phyloP scores from a whole-genome alignment of 768 basidiomycete genomes.

The Leucocoprinus leucothites region DNA sequence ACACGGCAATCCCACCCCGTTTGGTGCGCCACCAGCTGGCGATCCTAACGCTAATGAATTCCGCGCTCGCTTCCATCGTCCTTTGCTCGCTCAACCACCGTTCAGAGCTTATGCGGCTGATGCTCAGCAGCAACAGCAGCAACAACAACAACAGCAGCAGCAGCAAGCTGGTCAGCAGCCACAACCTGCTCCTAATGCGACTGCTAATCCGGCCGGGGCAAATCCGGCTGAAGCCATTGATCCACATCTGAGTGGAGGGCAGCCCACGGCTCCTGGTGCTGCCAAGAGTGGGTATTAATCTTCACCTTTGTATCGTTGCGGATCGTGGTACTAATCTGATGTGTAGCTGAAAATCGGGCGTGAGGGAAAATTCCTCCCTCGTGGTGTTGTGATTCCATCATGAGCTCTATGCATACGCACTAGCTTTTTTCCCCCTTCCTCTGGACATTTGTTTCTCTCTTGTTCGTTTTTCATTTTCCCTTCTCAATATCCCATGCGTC shows the following conservation, averaged over 20 bases:
- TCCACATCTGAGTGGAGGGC: slow-evolving; percentile 13
- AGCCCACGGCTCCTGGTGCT: slow-evolving; percentile 12
- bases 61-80: slow-evolving; percentile 11
- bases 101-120: slow-evolving; percentile 11
- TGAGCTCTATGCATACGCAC: slow-evolving; percentile 8
- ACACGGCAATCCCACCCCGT: slow-evolving; percentile 15
- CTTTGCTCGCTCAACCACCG: slow-evolving; percentile 15
- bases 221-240: slow-evolving; percentile 17
- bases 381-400: no score
- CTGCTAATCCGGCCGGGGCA: slow-evolving; percentile 7
- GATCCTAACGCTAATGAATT: slow-evolving; percentile 12
- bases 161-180: no score
- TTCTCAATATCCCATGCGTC: no score
- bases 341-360: slow-evolving; percentile 3
- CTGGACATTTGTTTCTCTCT: no score
- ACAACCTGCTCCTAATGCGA: not conserved
- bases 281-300: slow-evolving; percentile 9
- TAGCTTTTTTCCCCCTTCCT: slow-evolving; percentile 6
- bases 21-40: slow-evolving; percentile 9
- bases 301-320: not conserved
- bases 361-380: slow-evolving; percentile 5
- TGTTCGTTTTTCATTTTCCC: no score
- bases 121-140: slow-evolving; percentile 15
- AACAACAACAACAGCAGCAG: slow-evolving; percentile 11
- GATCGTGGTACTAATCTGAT: no score